Conservation (phyloP, 306 rosid genomes). For the Hippophae tibetana region DNA sequence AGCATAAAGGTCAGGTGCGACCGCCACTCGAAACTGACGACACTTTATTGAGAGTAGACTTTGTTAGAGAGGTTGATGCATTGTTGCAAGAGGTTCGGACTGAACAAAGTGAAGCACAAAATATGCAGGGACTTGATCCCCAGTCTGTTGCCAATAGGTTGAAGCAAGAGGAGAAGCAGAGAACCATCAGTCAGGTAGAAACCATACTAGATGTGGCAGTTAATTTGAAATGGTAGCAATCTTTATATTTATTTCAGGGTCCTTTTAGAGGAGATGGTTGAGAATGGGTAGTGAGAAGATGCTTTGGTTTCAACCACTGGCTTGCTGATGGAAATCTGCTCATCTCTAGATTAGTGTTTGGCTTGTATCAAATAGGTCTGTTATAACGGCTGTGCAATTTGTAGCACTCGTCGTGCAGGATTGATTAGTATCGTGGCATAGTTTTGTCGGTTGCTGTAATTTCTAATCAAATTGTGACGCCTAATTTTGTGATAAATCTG, state of each 20-base stretch:
- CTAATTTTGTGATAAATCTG: no score
- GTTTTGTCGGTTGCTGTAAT: no score
- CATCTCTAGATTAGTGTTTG: no score
- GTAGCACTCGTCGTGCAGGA: no score
- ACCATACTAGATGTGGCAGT: conserved; percentile 70
- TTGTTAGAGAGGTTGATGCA: conserved; percentile 81
- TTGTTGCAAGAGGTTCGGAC: conserved; percentile 63
- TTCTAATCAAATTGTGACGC: no score
- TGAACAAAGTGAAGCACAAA: conserved; percentile 30
- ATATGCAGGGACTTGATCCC: conserved; percentile 45
- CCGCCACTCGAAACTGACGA: conserved; percentile 59
- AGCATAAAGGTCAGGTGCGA: conserved; percentile 68
- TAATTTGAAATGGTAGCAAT: conserved; percentile 52
- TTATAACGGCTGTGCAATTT: no score
- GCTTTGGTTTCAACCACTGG: background rate
- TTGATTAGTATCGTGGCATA: no score
- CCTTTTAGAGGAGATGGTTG: background rate
- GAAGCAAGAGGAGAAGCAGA: conserved; percentile 85
- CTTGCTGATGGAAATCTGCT: no score
- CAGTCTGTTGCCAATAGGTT: conserved; percentile 71
- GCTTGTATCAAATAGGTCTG: no score
- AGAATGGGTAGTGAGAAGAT: background rate
- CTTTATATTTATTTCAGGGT: conserved; percentile 1
- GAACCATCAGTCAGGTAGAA: conserved; percentile 58
- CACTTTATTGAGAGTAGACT: conserved; percentile 69